Evolutionary conservation across 345 rosid genomes (phyloP).

Genomic region (Lenwebbia sp.): DNA sequence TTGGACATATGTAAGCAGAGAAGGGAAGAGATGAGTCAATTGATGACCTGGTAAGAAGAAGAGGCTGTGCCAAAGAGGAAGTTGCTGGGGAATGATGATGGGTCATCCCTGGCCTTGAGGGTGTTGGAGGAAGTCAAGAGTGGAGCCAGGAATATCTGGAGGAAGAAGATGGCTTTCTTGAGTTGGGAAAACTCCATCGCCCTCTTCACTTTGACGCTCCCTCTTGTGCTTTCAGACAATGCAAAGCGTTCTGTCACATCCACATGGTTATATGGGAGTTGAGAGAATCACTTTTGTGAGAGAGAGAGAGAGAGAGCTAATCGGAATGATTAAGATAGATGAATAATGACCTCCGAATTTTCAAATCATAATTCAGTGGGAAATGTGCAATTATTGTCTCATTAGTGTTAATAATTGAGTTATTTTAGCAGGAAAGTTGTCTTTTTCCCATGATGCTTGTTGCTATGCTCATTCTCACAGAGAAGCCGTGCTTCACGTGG

Average conservation of each 20-base stretch:
- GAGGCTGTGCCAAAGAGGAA: constrained; percentile 81
- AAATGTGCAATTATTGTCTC: background rate
- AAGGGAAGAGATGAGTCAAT: background rate
- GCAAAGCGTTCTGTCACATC: background rate
- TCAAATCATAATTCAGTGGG: background rate
- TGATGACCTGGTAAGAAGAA: constrained; percentile 63
- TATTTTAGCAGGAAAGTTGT: background rate
- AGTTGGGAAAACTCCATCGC: background rate
- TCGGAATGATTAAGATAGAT: background rate
- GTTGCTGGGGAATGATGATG: constrained; percentile 22
- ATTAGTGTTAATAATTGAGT: background rate
- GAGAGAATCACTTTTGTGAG: background rate
- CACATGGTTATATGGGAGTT: background rate
- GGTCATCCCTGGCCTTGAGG: background rate
- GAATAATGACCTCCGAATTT: background rate
- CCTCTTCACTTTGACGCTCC: background rate
- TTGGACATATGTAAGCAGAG: background rate
- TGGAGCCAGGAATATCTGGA: background rate
- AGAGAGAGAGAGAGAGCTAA: background rate
- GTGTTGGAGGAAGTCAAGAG: background rate
- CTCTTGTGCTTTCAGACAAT: background rate
- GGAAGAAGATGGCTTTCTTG: background rate
- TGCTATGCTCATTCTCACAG: background rate
- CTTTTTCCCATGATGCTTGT: background rate
- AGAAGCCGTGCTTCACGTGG: background rate